Conservation (phyloP, 2,329 filamentous ascomycete species). For the Teratosphaeria destructans region DNA sequence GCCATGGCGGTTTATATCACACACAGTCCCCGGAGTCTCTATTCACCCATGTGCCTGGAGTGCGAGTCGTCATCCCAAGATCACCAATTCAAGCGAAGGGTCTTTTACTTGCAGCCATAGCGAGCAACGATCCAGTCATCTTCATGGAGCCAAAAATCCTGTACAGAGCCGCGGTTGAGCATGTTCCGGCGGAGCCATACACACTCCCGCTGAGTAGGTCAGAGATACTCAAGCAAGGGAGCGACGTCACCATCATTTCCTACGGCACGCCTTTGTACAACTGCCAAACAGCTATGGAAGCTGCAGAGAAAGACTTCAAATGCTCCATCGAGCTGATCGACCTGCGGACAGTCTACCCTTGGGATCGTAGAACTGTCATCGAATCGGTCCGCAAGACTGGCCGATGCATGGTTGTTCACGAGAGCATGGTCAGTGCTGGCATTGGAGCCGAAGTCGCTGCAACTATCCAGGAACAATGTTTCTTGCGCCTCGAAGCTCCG, state of each 20-base stretch:
- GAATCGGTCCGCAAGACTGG: slow-evolving; percentile 81
- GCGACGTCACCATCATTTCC: slow-evolving; percentile 71
- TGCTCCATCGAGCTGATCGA: slow-evolving; percentile 79
- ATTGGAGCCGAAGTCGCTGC: slow-evolving; percentile 84
- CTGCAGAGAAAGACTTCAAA: slow-evolving; percentile 64
- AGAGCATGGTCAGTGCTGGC: slow-evolving; percentile 83
- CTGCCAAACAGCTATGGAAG: slow-evolving; percentile 65
- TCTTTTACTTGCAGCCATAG: slow-evolving; percentile 64
- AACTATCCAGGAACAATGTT: slow-evolving; percentile 78
- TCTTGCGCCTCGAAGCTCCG: slow-evolving; percentile 73
- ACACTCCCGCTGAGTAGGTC: slow-evolving; percentile 78
- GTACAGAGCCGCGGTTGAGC: slow-evolving; percentile 83
- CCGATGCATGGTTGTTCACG: slow-evolving; percentile 77
- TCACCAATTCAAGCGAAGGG: slow-evolving; percentile 85
- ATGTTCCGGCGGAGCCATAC: slow-evolving; percentile 73
- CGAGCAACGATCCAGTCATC: slow-evolving; percentile 72
- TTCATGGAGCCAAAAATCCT: slow-evolving; percentile 94
- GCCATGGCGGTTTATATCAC: slow-evolving; percentile 81
- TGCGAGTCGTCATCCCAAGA: slow-evolving; percentile 75
- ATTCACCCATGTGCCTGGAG: slow-evolving; percentile 78
- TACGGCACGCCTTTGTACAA: slow-evolving; percentile 86
- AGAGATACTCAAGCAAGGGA: slow-evolving; percentile 70
- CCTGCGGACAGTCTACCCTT: slow-evolving; percentile 78
- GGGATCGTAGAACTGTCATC: slow-evolving; percentile 74
- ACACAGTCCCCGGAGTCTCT: slow-evolving; percentile 81